A percentile compares a stretch with the other conserved stretches of the same genome.
These are phyloP conservation scores for Geoglossum cookeanum DNA, from an alignment of 2,329 filamentous ascomycete species.

Conservation along the genomic window DNA sequence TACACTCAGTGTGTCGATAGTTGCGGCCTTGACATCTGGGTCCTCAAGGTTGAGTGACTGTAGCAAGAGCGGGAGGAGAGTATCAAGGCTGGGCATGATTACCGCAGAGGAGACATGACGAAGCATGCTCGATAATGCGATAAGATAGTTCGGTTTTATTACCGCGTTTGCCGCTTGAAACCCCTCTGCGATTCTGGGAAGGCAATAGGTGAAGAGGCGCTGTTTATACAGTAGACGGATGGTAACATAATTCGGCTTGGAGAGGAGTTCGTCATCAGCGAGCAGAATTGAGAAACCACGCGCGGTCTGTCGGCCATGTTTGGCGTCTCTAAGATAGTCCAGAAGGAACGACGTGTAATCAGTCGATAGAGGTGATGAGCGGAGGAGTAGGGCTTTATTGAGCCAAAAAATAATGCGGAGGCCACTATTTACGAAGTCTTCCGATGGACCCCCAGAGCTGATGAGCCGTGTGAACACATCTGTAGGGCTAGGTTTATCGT, in stretches of 20 bases:
- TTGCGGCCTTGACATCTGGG: slow-evolving; percentile 35
- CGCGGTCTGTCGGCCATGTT: slow-evolving; percentile 31
- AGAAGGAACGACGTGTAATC: slow-evolving; percentile 32
- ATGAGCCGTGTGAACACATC: slow-evolving; percentile 1
- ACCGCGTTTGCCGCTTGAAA: slow-evolving; percentile 27
- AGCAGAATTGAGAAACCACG: slow-evolving; percentile 40
- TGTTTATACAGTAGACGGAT: slow-evolving; percentile 45
- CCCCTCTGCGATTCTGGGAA: slow-evolving; percentile 34
- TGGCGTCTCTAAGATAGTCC: slow-evolving; percentile 22
- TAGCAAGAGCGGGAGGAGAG: slow-evolving; percentile 39
- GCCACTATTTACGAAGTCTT: slow-evolving; percentile 15
- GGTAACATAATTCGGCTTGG: slow-evolving; percentile 38
- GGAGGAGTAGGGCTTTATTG: slow-evolving; percentile 39
- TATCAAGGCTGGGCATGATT: slow-evolving; percentile 37
- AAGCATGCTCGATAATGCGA: slow-evolving; percentile 42
- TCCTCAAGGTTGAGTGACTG: slow-evolving; percentile 38
- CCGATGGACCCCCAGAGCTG: neutral
- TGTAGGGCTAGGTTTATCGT: slow-evolving; percentile 6
- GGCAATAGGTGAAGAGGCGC: slow-evolving; percentile 39
- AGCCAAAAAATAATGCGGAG: slow-evolving; percentile 39
- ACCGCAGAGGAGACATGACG: slow-evolving; percentile 39
- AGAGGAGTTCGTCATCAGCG: slow-evolving; percentile 40
- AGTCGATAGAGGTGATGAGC: slow-evolving; percentile 28
- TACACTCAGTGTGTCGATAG: slow-evolving; percentile 37
- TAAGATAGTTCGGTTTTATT: slow-evolving; percentile 40